These are phyloP conservation scores for Pichia gijzeniarum DNA, from an alignment of 805 yeast species.

Conservation along the genomic window DNA sequence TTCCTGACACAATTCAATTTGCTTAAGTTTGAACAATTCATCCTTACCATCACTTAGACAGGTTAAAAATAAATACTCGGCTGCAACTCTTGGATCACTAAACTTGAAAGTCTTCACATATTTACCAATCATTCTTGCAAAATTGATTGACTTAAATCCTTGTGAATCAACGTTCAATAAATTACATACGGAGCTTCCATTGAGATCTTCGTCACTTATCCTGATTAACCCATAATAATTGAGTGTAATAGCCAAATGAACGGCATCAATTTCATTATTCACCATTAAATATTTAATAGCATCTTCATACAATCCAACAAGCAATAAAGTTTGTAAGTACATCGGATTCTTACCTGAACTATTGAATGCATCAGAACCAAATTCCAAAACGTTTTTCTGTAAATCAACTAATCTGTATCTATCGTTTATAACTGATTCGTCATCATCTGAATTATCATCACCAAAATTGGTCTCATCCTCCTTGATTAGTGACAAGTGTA, in stretches of 20 bases:
- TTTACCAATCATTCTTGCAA: constrained; percentile 65
- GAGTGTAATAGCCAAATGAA: constrained; percentile 80
- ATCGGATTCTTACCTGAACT: constrained; percentile 57
- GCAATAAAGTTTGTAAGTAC: constrained; percentile 66
- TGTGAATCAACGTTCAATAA: constrained; percentile 30
- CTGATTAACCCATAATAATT: constrained; percentile 65
- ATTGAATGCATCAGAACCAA: constrained; percentile 69
- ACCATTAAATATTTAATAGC: constrained; percentile 63
- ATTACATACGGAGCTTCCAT: constrained; percentile 7
- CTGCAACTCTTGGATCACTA: constrained; percentile 84
- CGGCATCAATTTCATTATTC: constrained; percentile 75
- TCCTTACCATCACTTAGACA: constrained; percentile 41
- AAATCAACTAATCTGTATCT: constrained; percentile 67
- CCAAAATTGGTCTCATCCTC: constrained; percentile 34
- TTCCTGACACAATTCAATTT: constrained; percentile 59
- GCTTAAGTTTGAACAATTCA: constrained; percentile 25
- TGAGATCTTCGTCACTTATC: constrained; percentile 24
- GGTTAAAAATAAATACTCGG: constrained; percentile 76
- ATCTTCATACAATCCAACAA: constrained; percentile 75
- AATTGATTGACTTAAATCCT: constrained; percentile 32
- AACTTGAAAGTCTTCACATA: constrained; percentile 79
- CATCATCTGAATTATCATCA: constrained; percentile 18
- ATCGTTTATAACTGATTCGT: constrained; percentile 51
- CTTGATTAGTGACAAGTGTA: constrained; percentile 70
- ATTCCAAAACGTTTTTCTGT: constrained; percentile 60